Evolutionary conservation across 805 yeast species (phyloP), one percentile per base, ranked within the genome.

Genomic region (Yarrowia sp.): DNA sequence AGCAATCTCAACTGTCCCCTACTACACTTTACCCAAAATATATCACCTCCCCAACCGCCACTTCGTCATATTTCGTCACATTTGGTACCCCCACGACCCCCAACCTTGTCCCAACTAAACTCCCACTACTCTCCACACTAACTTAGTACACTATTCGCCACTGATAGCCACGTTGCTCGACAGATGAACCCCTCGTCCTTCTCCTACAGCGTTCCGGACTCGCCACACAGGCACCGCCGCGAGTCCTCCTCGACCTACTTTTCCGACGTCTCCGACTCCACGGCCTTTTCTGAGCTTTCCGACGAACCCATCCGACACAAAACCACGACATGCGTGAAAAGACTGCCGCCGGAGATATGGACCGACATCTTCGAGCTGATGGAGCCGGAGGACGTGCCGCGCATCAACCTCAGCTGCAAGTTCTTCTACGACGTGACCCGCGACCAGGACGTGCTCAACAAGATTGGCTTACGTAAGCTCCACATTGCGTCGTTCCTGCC

Each of bases 311-410:
- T 19, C 24, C 12, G 16, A 14, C 44, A 22, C 18, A 39, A 14
- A 14, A 12, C 46, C 9, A 39, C 29, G n/a, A 16, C 14, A 12
- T 42, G 32, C 39, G 39, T 32, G 12, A 21, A 32, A 21, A n/a
- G 12, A n/a, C 19, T 55, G n/a, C 61, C 61, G 5, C 47, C 33
- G 29, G 61, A 55, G 19, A 21, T 55, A 16, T 55, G 61, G 61
- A 22, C 47, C 6, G 46, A 24, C 7, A 29, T 55, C 6, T 55
- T 55, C 29, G 46, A 38, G n/a, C 36, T 27, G 10, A 21, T 55
- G 46, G 61, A 55, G 6, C 25, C 29, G 16, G 21, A 38, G 4
- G 61, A 55, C 47, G 27, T 55, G 25, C 38, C 47, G 10, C 16
- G 19, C 3, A 16, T 55, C 16, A 13, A 2, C 14, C 32, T 25